Conservation (phyloP, 257 asterid species). For the Rehmannia glutinosa region DNA sequence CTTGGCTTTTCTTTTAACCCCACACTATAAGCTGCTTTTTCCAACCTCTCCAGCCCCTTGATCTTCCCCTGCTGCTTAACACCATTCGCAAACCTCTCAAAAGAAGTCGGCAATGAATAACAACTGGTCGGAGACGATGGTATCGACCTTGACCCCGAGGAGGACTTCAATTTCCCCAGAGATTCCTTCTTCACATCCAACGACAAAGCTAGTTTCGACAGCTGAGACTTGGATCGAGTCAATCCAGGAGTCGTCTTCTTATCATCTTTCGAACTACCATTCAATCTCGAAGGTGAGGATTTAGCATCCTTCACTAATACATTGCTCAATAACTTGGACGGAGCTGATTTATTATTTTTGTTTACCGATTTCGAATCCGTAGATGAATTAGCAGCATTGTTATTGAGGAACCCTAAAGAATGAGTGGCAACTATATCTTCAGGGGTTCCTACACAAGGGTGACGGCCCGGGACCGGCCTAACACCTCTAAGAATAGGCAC, state of each 20-base stretch:
- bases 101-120: conserved; percentile 86
- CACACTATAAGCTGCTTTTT: conserved; percentile 44
- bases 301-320: conserved; percentile 42
- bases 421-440: conserved; percentile 91
- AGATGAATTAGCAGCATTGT: conserved; percentile 39
- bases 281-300: conserved; percentile 34
- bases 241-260: conserved; percentile 45
- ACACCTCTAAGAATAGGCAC: conserved; percentile 90
- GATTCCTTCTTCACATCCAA: conserved; percentile 64
- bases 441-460: conserved; percentile 95
- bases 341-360: conserved; percentile 31
- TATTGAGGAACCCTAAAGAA: conserved; percentile 74
- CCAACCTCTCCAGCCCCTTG: conserved; percentile 71
- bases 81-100: conserved; percentile 86
- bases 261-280: conserved; percentile 45
- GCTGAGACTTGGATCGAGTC: conserved; percentile 80
- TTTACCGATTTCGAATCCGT: conserved; percentile 34
- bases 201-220: conserved; percentile 57
- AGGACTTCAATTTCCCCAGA: conserved; percentile 46
- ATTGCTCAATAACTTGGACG: conserved; percentile 22
- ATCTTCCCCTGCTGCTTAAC: conserved; percentile 74
- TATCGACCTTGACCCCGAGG: conserved; percentile 79
- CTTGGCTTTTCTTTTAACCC: conserved; percentile 54
- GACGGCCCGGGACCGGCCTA: conserved; percentile 83
- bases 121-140: conserved; percentile 95